Percentiles rank a stretch among this genome's conserved stretches.
Conservation (phyloP, 148 eudicot genomes). For the Bassia scoparia region DNA sequence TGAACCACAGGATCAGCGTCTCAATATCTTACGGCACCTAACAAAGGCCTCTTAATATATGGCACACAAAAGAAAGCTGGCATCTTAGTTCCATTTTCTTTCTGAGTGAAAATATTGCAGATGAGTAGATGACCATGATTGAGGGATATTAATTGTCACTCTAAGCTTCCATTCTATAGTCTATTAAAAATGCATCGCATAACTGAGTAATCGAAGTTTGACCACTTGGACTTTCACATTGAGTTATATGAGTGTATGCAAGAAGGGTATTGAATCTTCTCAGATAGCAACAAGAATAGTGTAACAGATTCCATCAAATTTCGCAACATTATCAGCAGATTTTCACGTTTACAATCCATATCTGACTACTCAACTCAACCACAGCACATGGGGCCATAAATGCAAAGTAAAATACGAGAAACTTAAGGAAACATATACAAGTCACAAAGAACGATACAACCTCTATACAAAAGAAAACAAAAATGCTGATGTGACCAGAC, state of each 20-base stretch:
- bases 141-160: not conserved
- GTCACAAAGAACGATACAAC: not conserved
- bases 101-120: not conserved
- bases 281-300: not conserved
- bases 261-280: slow-evolving; percentile 18
- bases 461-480: slow-evolving; percentile 1
- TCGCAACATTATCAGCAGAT: slow-evolving; percentile 16
- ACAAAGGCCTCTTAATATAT: not conserved
- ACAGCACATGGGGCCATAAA: slow-evolving; percentile 19
- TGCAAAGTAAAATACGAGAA: slow-evolving; percentile 13
- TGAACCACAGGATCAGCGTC: not conserved
- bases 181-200: not conserved
- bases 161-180: slow-evolving; percentile 4
- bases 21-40: not conserved
- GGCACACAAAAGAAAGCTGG: not conserved
- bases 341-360: slow-evolving; percentile 10
- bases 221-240: slow-evolving; percentile 14
- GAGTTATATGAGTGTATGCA: slow-evolving; percentile 6
- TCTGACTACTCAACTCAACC: slow-evolving; percentile 13
- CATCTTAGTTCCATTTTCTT: slow-evolving; percentile 7
- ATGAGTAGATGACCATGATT: not conserved
- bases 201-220: slow-evolving; percentile 15
- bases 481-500: slow-evolving; percentile 3
- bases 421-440: slow-evolving; percentile 1
- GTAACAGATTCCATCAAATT: slow-evolving; percentile 19